A percentile compares a stretch with the other conserved stretches of the same genome.
Evolutionary conservation across 345 rosid genomes (phyloP).

Genomic region (Populus pruinosa): DNA sequence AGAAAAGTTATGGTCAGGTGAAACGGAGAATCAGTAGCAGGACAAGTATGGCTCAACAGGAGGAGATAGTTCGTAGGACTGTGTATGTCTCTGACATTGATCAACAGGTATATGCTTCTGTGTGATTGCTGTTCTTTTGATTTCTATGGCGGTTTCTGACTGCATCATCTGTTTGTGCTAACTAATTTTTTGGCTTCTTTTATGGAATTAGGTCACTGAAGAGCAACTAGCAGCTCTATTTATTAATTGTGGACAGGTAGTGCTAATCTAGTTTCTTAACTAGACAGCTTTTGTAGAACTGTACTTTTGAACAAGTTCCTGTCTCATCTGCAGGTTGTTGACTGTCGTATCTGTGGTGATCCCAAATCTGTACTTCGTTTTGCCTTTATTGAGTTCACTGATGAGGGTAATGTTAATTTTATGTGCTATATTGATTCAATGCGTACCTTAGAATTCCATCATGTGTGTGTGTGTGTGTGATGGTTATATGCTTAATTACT

Average conservation of each 20-base stretch:
- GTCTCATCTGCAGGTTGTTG: constrained; percentile 20
- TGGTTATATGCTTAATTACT: neutral
- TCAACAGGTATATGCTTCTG: constrained; percentile 45
- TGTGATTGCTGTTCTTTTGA: neutral
- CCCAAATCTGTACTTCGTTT: constrained; percentile 91
- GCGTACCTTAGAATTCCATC: constrained; percentile 6
- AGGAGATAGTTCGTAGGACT: constrained; percentile 80
- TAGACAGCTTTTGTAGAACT: neutral
- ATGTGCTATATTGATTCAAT: constrained; percentile 11
- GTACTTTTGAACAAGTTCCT: constrained; percentile 2
- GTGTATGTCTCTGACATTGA: constrained; percentile 84
- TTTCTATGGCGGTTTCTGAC: neutral
- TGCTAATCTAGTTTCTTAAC: neutral
- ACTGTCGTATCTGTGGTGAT: constrained; percentile 94
- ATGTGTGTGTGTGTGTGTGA: constrained; percentile 12
- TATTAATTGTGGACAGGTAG: constrained; percentile 71
- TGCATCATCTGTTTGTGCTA: constrained; percentile 2
- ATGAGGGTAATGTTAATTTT: constrained; percentile 58
- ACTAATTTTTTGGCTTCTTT: neutral
- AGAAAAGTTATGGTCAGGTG: constrained; percentile 68
- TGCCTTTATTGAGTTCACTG: constrained; percentile 91
- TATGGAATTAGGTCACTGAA: constrained; percentile 65
- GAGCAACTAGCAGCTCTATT: constrained; percentile 91
- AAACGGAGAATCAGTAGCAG: constrained; percentile 71
- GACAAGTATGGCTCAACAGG: constrained; percentile 82